These are phyloP conservation scores for Xylariales sp. DNA, from an alignment of 2,329 filamentous ascomycete species.

Conservation along the genomic window DNA sequence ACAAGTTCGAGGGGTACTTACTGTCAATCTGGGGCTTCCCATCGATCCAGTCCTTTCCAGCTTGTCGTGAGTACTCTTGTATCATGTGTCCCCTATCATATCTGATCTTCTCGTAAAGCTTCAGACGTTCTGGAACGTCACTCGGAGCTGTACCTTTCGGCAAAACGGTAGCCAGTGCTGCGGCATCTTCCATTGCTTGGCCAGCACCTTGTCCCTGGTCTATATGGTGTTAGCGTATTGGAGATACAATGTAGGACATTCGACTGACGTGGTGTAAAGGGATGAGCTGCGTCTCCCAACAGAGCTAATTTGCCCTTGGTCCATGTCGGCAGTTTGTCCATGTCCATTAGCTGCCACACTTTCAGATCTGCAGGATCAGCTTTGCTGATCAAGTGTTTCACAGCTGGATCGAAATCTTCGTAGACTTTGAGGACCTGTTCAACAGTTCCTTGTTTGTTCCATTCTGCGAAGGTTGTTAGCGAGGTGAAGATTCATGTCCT, in stretches of 20 bases:
- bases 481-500: background rate
- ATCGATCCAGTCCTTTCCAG: slow-evolving; percentile 41
- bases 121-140: slow-evolving; percentile 50
- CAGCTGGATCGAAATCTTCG: slow-evolving; percentile 35
- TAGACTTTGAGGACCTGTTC: slow-evolving; percentile 34
- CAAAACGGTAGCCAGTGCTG: slow-evolving; percentile 52
- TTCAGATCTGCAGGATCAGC: slow-evolving; percentile 42
- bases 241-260: too few species aligned
- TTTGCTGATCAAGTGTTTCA: slow-evolving; percentile 36
- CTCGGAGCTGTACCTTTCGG: slow-evolving; percentile 35
- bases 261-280: slow-evolving; percentile 55
- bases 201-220: slow-evolving; percentile 36
- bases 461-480: slow-evolving; percentile 25
- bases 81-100: slow-evolving; percentile 52
- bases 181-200: slow-evolving; percentile 64
- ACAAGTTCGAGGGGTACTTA: slow-evolving; percentile 22
- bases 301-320: slow-evolving; percentile 17
- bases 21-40: slow-evolving; percentile 33
- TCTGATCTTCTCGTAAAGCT: slow-evolving; percentile 55
- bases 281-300: slow-evolving; percentile 46
- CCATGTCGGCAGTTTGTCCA: slow-evolving; percentile 44
- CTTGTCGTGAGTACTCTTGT: slow-evolving; percentile 51
- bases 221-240: slow-evolving; percentile 11
- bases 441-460: slow-evolving; percentile 32
- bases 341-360: slow-evolving; percentile 58